These are phyloP conservation scores for Auriculariales sp. DNA, from an alignment of 768 basidiomycete genomes.

Conservation along the genomic window DNA sequence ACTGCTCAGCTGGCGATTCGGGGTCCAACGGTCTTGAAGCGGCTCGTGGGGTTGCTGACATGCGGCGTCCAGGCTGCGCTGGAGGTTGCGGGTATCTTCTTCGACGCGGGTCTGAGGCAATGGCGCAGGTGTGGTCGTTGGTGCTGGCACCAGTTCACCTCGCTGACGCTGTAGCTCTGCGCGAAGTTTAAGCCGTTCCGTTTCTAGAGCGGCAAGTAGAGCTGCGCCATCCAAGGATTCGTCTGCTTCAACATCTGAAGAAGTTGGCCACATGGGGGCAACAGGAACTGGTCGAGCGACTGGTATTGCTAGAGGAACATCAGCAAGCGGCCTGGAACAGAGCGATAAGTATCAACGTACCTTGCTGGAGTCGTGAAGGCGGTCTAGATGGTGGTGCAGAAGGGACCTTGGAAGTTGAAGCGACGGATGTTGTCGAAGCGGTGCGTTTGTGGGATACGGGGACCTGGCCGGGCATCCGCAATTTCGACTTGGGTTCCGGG, in stretches of 20 bases:
- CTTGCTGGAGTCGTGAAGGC: too few relatives aligned
- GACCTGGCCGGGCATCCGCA: not conserved
- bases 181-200: not conserved
- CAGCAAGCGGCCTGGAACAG: too few relatives aligned
- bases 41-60: too few relatives aligned
- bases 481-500: not conserved
- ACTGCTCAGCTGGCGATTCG: too few relatives aligned
- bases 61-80: not conserved
- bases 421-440: not conserved
- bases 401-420: not conserved
- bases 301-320: not conserved
- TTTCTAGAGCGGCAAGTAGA: not conserved
- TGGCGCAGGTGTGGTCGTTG: too few relatives aligned
- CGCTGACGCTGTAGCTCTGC: not conserved
- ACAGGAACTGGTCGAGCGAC: not conserved
- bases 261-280: not conserved
- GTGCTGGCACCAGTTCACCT: too few relatives aligned
- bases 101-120: too few relatives aligned
- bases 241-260: not conserved
- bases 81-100: not conserved
- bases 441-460: too few relatives aligned
- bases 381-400: not conserved
- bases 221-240: not conserved
- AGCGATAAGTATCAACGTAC: too few relatives aligned
- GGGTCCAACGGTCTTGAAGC: too few relatives aligned